Evolutionary conservation across 2,329 filamentous ascomycete species (phyloP).

Genomic region (Xylariaceae sp.): DNA sequence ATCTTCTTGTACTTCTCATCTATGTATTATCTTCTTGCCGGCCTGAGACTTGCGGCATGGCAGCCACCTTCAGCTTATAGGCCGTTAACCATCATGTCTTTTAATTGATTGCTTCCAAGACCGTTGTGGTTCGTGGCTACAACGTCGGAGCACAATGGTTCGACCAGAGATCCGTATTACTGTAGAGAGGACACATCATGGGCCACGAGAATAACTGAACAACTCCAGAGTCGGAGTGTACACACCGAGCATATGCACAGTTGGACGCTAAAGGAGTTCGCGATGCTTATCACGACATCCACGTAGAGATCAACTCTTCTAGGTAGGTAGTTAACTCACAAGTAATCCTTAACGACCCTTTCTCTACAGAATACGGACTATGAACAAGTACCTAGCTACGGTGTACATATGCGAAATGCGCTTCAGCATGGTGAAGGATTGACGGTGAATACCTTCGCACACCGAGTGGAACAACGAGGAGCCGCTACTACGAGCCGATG

Average conservation of each 20-base stretch:
- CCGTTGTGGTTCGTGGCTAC: too few relatives aligned
- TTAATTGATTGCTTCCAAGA: too few relatives aligned
- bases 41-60: too few relatives aligned
- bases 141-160: too few relatives aligned
- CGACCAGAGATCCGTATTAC: too few relatives aligned
- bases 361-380: not conserved
- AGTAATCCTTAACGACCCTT: too few relatives aligned
- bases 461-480: not conserved
- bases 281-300: not conserved
- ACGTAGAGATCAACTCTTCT: not conserved
- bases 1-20: too few relatives aligned
- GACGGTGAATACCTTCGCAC: not conserved
- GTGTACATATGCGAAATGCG: not conserved
- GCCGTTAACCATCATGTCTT: too few relatives aligned
- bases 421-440: not conserved
- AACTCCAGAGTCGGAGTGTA: not conserved
- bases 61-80: too few relatives aligned
- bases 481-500: not conserved
- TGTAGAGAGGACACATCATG: too few relatives aligned
- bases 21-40: too few relatives aligned
- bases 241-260: not conserved
- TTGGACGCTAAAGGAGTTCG: not conserved
- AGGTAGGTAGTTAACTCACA: not conserved
- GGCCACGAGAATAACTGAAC: too few relatives aligned
- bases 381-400: not conserved